These are phyloP conservation scores for Fusarium sp. DNA, from an alignment of 2,329 filamentous ascomycete species.

Conservation along the genomic window DNA sequence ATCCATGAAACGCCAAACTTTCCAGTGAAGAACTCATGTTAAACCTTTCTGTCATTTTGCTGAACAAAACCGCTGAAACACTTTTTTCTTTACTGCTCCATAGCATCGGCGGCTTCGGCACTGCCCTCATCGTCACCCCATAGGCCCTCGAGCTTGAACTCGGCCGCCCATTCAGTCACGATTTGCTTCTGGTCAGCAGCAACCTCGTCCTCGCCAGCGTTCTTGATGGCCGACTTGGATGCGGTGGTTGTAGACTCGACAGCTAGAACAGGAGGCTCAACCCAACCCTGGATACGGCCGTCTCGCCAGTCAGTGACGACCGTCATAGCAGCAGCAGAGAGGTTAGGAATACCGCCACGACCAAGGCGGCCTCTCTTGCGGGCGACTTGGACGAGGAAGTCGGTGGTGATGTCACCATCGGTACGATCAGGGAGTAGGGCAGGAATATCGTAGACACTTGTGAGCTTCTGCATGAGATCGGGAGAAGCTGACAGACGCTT, in stretches of 20 bases:
- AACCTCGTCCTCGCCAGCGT: conserved; percentile 55
- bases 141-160: conserved; percentile 93
- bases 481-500: conserved; percentile 78
- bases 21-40: conserved; percentile 43
- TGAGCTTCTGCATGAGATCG: conserved; percentile 79
- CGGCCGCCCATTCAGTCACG: conserved; percentile 90
- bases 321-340: conserved; percentile 86
- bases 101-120: conserved; percentile 54
- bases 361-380: conserved; percentile 90
- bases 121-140: conserved; percentile 75
- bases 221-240: conserved; percentile 48
- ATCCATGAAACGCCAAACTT: conserved; percentile 48
- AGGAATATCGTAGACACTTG: conserved; percentile 84
- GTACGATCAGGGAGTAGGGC: conserved; percentile 74
- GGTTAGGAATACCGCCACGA: conserved; percentile 88
- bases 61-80: conserved; percentile 17
- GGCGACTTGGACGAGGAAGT: conserved; percentile 95
- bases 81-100: conserved; percentile 57
- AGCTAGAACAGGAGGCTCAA: conserved; percentile 75
- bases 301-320: conserved; percentile 98
- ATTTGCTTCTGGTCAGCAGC: conserved; percentile 81
- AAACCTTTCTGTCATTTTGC: conserved; percentile 40
- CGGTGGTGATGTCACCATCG: conserved; percentile 80
- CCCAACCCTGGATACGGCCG: conserved; percentile 93
- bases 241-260: conserved; percentile 54